Evolutionary conservation across 495 filamentous ascomycete species (phyloP).

Genomic region (Aspergillus baeticus): DNA sequence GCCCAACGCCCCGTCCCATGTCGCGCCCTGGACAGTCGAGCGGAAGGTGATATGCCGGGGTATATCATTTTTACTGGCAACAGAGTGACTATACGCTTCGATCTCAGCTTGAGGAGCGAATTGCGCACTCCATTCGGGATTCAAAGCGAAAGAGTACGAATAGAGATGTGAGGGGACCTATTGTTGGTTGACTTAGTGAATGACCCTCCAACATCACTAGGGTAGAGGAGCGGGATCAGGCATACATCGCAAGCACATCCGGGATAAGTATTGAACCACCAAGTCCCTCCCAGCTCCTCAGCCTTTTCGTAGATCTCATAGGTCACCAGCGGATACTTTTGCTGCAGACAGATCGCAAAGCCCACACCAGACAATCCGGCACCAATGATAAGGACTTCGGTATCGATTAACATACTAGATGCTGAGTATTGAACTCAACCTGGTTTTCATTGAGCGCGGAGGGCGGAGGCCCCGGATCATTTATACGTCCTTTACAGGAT

Average conservation of each 20-base stretch:
- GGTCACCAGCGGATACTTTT: slow-evolving; percentile 43
- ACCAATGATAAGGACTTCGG: slow-evolving; percentile 43
- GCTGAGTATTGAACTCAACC: background rate
- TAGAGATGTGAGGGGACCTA: slow-evolving; percentile 41
- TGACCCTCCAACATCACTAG: too few relatives aligned
- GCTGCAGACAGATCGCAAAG: slow-evolving; percentile 54
- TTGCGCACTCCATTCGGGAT: slow-evolving; percentile 43
- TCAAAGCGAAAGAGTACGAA: slow-evolving; percentile 49
- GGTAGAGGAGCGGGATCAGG: too few relatives aligned
- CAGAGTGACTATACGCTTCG: slow-evolving; percentile 39
- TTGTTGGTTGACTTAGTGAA: too few relatives aligned
- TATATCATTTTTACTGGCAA: slow-evolving; percentile 44
- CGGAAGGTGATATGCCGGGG: slow-evolving; percentile 40
- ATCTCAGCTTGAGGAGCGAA: slow-evolving; percentile 43
- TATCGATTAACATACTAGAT: background rate
- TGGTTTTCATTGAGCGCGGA: background rate
- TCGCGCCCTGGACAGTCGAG: slow-evolving; percentile 36
- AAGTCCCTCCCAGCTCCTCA: slow-evolving; percentile 22
- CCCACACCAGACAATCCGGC: slow-evolving; percentile 60
- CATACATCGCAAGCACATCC: slow-evolving; percentile 28
- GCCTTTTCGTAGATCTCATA: slow-evolving; percentile 25
- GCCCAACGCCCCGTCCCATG: slow-evolving; percentile 31
- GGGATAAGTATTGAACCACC: slow-evolving; percentile 28
- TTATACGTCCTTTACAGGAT: background rate
- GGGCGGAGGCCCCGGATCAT: background rate